These are phyloP conservation scores for Pilobolus umbonatus DNA, from an alignment of 192 early-diverging fungal species.

Conservation along the genomic window DNA sequence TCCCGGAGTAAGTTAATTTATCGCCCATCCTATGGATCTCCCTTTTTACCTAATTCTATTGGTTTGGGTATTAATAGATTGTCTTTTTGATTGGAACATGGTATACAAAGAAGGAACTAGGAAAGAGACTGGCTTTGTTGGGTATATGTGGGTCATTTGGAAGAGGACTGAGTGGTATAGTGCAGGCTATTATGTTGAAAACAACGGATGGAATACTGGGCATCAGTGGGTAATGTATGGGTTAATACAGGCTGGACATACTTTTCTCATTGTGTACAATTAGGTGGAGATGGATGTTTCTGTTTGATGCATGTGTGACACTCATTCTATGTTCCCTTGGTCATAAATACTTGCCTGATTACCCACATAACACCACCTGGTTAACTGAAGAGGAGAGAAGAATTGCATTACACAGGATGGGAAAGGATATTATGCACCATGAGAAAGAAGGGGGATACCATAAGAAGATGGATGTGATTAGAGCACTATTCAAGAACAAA, in stretches of 20 bases:
- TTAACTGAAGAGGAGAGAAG: conserved; percentile 19
- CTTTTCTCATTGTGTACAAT: background rate
- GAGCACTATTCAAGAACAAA: conserved; percentile 11
- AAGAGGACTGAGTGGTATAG: conserved; percentile 20
- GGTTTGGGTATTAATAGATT: conserved; percentile 14
- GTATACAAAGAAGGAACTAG: conserved; percentile 36
- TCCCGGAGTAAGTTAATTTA: conserved; percentile 27
- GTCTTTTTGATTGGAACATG: conserved; percentile 34
- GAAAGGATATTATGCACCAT: conserved; percentile 6
- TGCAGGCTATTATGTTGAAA: conserved; percentile 27
- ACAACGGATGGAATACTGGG: conserved; percentile 29
- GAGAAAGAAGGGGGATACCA: background rate
- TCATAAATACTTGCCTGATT: conserved; percentile 29
- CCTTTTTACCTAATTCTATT: background rate
- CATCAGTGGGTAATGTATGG: conserved; percentile 27
- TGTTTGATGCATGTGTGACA: conserved; percentile 33
- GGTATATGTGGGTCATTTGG: conserved; percentile 30
- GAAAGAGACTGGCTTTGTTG: conserved; percentile 28
- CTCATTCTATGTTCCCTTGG: conserved; percentile 23
- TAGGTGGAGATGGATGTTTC: conserved; percentile 39
- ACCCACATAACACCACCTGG: conserved; percentile 33
- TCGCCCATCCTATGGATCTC: too few species aligned
- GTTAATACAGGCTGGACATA: background rate
- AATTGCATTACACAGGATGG: background rate
- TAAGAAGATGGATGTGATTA: background rate